Conservation (phyloP, 257 asterid genomes). For the Linderniella brevidens region DNA sequence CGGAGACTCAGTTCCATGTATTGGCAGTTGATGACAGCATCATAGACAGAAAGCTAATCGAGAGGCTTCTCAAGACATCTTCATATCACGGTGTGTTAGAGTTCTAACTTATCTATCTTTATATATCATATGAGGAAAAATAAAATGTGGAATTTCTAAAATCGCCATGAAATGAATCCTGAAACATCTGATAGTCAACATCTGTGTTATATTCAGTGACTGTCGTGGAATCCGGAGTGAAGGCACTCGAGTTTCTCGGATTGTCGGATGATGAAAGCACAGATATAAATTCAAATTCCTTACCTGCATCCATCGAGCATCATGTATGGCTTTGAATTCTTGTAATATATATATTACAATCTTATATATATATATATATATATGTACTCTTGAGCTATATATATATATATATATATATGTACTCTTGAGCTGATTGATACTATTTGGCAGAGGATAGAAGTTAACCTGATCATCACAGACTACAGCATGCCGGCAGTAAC, state of each 20-base stretch:
- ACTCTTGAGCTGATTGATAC: too few relatives aligned
- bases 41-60: slow-evolving; percentile 16
- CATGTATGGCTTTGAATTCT: too few relatives aligned
- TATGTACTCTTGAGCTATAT: too few relatives aligned
- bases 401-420: too few relatives aligned
- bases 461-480: slow-evolving; percentile 53
- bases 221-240: slow-evolving; percentile 43
- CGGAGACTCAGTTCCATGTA: slow-evolving; percentile 4
- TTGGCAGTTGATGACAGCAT: slow-evolving; percentile 21
- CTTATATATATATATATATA: too few relatives aligned
- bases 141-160: too few relatives aligned
- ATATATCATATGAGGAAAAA: too few relatives aligned
- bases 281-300: background rate
- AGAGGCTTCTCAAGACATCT: slow-evolving; percentile 20
- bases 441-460: slow-evolving; percentile 25
- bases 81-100: slow-evolving; percentile 11
- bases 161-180: too few relatives aligned
- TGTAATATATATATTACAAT: too few relatives aligned
- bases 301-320: too few relatives aligned
- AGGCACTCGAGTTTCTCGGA: slow-evolving; percentile 40
- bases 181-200: background rate
- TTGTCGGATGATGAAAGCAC: slow-evolving; percentile 25
- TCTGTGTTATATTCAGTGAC: slow-evolving; percentile 18
- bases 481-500: slow-evolving; percentile 61
- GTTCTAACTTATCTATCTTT: background rate